A percentile compares a stretch with the other conserved stretches of the same genome.
Evolutionary conservation across 192 early-diverging fungal species (phyloP).

Genomic region (Jimgerdemannia flammicorona): DNA sequence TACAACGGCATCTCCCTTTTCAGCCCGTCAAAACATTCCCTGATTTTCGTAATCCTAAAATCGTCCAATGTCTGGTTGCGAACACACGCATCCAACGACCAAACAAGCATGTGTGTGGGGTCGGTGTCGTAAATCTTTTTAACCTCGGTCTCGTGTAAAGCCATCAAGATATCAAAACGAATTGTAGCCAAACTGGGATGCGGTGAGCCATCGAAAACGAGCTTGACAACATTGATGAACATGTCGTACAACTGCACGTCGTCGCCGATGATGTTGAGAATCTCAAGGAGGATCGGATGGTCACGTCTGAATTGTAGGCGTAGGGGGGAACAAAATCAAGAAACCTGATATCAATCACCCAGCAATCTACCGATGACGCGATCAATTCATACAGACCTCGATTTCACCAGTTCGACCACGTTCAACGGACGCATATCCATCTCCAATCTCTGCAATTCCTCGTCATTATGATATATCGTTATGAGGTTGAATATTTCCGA

Average conservation of each 20-base stretch:
- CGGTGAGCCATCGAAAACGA: slow-evolving; percentile 29
- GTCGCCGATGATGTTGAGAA: slow-evolving; percentile 41
- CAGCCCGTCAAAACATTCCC: slow-evolving; percentile 50
- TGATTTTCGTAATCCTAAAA: slow-evolving; percentile 45
- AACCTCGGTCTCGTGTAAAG: slow-evolving; percentile 49
- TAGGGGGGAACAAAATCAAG: background rate
- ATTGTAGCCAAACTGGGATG: slow-evolving; percentile 41
- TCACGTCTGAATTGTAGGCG: slow-evolving; percentile 15
- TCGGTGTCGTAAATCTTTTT: slow-evolving; percentile 47
- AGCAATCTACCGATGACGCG: background rate
- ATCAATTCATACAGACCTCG: slow-evolving; percentile 15
- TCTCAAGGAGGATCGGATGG: slow-evolving; percentile 26
- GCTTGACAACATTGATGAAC: slow-evolving; percentile 27
- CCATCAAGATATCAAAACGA: slow-evolving; percentile 55
- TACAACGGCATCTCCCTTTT: slow-evolving; percentile 44
- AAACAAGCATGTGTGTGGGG: slow-evolving; percentile 47
- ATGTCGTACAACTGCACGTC: slow-evolving; percentile 38
- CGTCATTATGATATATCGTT: slow-evolving; percentile 34
- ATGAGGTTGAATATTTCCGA: slow-evolving; percentile 22
- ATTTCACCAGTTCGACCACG: slow-evolving; percentile 18
- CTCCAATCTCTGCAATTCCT: slow-evolving; percentile 8
- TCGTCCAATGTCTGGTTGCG: slow-evolving; percentile 53
- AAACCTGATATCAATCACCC: background rate
- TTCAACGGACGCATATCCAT: slow-evolving; percentile 23
- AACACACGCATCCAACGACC: slow-evolving; percentile 54